Conservation (phyloP, 805 yeast genomes). For the Ogataea nakhonphanomensis region DNA sequence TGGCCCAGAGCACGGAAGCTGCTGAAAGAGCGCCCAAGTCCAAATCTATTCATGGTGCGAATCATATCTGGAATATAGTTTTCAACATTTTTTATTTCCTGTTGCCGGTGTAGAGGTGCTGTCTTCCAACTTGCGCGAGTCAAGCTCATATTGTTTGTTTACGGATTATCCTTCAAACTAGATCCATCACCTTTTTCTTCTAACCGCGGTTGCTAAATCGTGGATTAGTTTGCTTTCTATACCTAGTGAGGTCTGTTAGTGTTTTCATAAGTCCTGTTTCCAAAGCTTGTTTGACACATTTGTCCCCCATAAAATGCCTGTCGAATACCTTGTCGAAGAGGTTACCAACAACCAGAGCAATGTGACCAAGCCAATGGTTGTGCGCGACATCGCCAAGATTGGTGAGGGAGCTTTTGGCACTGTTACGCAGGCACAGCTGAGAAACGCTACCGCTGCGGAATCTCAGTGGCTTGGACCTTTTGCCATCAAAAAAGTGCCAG, state of each 20-base stretch:
- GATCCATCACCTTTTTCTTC: slow-evolving; percentile 1
- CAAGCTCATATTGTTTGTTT: slow-evolving; percentile 7
- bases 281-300: neutral
- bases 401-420: slow-evolving; percentile 90
- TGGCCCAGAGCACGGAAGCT: slow-evolving; percentile 1
- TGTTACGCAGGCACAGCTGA: slow-evolving; percentile 67
- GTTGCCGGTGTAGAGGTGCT: slow-evolving; percentile 8
- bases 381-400: slow-evolving; percentile 67
- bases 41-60: neutral
- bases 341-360: slow-evolving; percentile 61
- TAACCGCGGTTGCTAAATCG: neutral
- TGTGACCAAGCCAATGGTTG: slow-evolving; percentile 55
- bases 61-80: neutral
- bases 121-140: slow-evolving; percentile 5
- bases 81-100: neutral
- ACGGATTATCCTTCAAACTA: slow-evolving; percentile 4
- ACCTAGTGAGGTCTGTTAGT: neutral
- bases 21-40: slow-evolving; percentile 1
- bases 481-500: slow-evolving; percentile 82
- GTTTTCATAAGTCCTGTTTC: neutral
- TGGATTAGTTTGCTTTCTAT: slow-evolving; percentile 2
- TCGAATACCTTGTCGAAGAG: slow-evolving; percentile 51
- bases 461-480: slow-evolving; percentile 70
- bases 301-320: slow-evolving; percentile 14
- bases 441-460: slow-evolving; percentile 23